phyloP scores from a whole-genome alignment of 495 filamentous ascomycete genomes.

The Aspergillus asperescens region DNA sequence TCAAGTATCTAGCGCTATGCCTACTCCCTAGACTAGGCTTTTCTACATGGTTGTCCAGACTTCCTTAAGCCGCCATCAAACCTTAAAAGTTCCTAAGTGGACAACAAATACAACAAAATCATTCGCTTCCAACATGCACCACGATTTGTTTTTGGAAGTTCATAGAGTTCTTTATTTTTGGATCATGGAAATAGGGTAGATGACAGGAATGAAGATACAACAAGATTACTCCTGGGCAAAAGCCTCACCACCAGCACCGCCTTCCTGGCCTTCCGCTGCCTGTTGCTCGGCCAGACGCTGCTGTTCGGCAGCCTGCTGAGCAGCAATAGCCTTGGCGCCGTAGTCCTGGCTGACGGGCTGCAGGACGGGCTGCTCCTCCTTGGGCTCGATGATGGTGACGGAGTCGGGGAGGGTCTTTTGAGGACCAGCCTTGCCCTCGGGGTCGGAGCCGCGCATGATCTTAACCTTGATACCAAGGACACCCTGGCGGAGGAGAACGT shows the following conservation, averaged over 20 bases:
- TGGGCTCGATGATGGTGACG: slow-evolving; percentile 99
- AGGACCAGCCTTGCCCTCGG: slow-evolving; percentile 96
- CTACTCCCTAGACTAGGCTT: no score
- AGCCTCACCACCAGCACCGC: slow-evolving; percentile 39
- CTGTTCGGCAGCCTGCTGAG: slow-evolving; percentile 77
- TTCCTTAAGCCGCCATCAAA: no score
- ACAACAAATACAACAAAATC: no score
- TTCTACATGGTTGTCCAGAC: no score
- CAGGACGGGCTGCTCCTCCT: slow-evolving; percentile 92
- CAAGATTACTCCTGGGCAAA: slow-evolving; percentile 45
- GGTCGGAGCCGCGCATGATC: slow-evolving; percentile 99
- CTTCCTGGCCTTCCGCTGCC: slow-evolving; percentile 44
- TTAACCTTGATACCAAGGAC: slow-evolving; percentile 99
- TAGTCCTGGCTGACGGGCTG: slow-evolving; percentile 97
- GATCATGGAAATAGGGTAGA: slow-evolving; percentile 42
- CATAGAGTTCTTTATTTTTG: slow-evolving; percentile 41
- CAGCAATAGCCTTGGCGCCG: slow-evolving; percentile 89
- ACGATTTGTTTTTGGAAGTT: slow-evolving; percentile 27
- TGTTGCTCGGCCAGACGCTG: slow-evolving; percentile 59
- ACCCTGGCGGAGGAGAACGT: slow-evolving; percentile 99
- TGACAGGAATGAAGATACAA: slow-evolving; percentile 32
- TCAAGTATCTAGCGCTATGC: no score
- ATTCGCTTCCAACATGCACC: not conserved
- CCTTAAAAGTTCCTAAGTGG: no score
- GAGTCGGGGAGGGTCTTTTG: slow-evolving; percentile 95